Conservation (phyloP, 2,329 filamentous ascomycete genomes). For the Chaetomiaceae sp. region DNA sequence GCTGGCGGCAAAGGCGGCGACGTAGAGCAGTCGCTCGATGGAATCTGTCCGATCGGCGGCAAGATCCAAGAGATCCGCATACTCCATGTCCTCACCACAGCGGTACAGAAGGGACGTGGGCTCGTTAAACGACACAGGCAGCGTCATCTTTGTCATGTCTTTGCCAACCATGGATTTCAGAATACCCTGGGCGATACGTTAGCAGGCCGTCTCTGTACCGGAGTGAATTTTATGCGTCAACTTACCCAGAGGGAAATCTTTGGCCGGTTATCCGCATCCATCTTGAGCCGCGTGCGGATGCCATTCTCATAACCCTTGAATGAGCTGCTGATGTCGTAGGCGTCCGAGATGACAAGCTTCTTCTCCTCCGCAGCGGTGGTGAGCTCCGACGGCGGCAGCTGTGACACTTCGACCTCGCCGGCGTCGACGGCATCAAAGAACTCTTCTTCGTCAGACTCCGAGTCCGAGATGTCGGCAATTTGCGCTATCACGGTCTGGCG, state of each 20-base stretch:
- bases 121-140: constrained; percentile 98
- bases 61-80: constrained; percentile 83
- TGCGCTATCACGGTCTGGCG: constrained; percentile 65
- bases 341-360: constrained; percentile 42
- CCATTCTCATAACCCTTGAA: constrained; percentile 92
- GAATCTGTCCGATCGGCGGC: constrained; percentile 83
- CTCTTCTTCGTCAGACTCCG: constrained; percentile 79
- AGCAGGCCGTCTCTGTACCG: constrained; percentile 12
- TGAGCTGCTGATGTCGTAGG: constrained; percentile 64
- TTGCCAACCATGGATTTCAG: constrained; percentile 99
- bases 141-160: constrained; percentile 99
- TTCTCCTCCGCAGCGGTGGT: constrained; percentile 39
- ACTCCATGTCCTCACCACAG: constrained; percentile 97
- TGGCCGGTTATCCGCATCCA: constrained; percentile 88
- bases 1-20: constrained; percentile 90
- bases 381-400: constrained; percentile 51
- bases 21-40: constrained; percentile 87
- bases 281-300: constrained; percentile 70
- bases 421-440: constrained; percentile 97
- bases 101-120: constrained; percentile 92
- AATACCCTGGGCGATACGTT: constrained; percentile 62
- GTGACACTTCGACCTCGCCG: constrained; percentile 77
- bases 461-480: constrained; percentile 71
- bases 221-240: constrained; percentile 12
- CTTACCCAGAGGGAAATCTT: constrained; percentile 95